Evolutionary conservation across 148 eudicot genomes (phyloP), one percentile per base, ranked within the genome.

Genomic region (Polygonum aviculare): DNA sequence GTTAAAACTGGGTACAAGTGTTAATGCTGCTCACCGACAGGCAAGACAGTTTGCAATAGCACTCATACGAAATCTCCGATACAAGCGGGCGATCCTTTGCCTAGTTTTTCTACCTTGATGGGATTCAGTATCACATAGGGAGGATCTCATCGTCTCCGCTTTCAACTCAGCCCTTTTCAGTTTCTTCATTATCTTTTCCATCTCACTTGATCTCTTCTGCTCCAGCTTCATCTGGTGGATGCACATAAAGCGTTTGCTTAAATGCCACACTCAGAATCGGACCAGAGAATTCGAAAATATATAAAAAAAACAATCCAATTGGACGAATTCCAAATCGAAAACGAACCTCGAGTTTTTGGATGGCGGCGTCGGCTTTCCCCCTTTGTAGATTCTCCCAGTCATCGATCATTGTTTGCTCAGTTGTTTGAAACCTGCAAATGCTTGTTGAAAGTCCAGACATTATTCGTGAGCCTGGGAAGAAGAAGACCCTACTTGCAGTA

Each of bases 351-450:
- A 91, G 91, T 80, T 90, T 90, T 55, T 81, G 87, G 18, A 92
- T 82, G 52, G 90, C 92, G 31, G 93, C 89, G 74, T 94, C 98
- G 50, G 98, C 98, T 81, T 94, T 91, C 69, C 91, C 97, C 82
- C 86, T 94, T 77, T 94, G 98, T 79, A 90, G 77, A 70, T 86
- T 88, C 81, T 94, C 98, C 98, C 98, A 94, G 33, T 93, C 95
- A 76, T 77, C 76, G 60, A 94, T 91, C 79, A 80, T 87, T 22
- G 90, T 91, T 83, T 88, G 91, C 82, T 94, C 90, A 85, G 87
- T 88, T 49, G 87, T 88, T 49, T 92, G 87, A 54, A 83, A 62
- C 86, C 95, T 94, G 80, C 70, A 44, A 7, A 1, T 7, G 75
- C 55, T 79, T 50, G 45, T 79, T 50, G 45, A 0, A 70, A 18